Base-by-base conservation (phyloP, 2,329 filamentous ascomycete species). In the Zymoseptoria brevis region DNA sequence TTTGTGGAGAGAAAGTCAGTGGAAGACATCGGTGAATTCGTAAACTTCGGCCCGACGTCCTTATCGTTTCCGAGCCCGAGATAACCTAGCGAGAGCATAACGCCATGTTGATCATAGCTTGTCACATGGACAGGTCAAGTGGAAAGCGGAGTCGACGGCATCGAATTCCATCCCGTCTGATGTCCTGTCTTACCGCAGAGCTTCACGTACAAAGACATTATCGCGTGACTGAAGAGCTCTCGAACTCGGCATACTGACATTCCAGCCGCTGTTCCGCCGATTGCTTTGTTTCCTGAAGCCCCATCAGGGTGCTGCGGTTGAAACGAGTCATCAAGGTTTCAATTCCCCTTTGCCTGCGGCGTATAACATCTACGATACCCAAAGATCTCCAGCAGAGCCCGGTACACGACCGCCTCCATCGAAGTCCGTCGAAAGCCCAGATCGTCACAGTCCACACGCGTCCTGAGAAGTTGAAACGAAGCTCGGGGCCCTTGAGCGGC, bases 401-500 rank as follows among this genome's bases (percentile, higher is more conserved):
- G 13, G n/a, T 16, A 6, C 5, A n/a, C 13, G 13, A n/a, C 7
- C 35, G 13, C 13, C 13, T 45, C 13, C 35, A 16, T 45, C 35
- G 11, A 45, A 7, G 35, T 45, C 35, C 13, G 35, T 11, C 16
- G 4, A 45, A 45, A 45, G 35, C 16, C 13, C 35, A n/a, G 16
- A 45, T 7, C 35, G 16, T 45, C 35, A n/a, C 35, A 29, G 26
- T 29, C 26, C 26, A 24, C 50, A 21, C 13, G 16, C 19, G 19
- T 24, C 50, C n/a, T 51, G 50, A 19, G 19, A 19, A 51, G 29
- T 19, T 29, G 50, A 54, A 29, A 8, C 55, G 35, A 51, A 56
- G 58, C 64, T 67, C 66, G 66, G 62, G 55, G 66, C 61, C 64
- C 60, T 49, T 54, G 51, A 48, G 53, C 59, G 64, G 60, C 64